phyloP scores from a whole-genome alignment of 1,284 basidiomycete species.

The Fomitopsis betulina region DNA sequence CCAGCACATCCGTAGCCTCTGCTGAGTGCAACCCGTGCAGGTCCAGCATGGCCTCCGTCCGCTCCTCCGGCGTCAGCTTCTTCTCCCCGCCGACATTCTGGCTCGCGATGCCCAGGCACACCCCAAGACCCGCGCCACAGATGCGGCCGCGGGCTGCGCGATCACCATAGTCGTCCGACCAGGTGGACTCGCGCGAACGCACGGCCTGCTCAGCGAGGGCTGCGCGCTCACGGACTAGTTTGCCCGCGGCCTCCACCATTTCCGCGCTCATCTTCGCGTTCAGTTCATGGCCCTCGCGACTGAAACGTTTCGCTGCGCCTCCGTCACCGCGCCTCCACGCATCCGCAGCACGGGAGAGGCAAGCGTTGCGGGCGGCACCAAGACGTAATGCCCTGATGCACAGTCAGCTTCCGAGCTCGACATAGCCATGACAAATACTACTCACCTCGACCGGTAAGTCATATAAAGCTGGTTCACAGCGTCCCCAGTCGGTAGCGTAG shows the following conservation, averaged over 20 bases:
- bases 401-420: not conserved
- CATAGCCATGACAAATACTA: not conserved
- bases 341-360: conserved; percentile 92
- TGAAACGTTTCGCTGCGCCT: conserved; percentile 90
- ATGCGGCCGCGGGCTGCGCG: conserved; percentile 70
- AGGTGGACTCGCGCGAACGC: conserved; percentile 57
- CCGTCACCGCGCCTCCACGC: conserved; percentile 94
- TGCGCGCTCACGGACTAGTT: conserved; percentile 79
- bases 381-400: conserved; percentile 70
- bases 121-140: conserved; percentile 80
- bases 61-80: conserved; percentile 70
- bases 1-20: conserved; percentile 89
- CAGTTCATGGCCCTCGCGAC: conserved; percentile 87
- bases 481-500: conserved; percentile 84
- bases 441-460: conserved; percentile 64
- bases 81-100: conserved; percentile 46
- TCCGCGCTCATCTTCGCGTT: conserved; percentile 87
- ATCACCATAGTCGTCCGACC: conserved; percentile 85
- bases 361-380: conserved; percentile 90
- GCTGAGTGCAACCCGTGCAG: conserved; percentile 86
- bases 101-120: conserved; percentile 79
- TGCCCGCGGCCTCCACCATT: conserved; percentile 75
- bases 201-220: conserved; percentile 74
- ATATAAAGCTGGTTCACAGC: conserved; percentile 81
- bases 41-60: conserved; percentile 79